Evolutionary conservation across 768 basidiomycete genomes (phyloP), one percentile per base, ranked within the genome.

Genomic region (Phaeolepiota aurea): DNA sequence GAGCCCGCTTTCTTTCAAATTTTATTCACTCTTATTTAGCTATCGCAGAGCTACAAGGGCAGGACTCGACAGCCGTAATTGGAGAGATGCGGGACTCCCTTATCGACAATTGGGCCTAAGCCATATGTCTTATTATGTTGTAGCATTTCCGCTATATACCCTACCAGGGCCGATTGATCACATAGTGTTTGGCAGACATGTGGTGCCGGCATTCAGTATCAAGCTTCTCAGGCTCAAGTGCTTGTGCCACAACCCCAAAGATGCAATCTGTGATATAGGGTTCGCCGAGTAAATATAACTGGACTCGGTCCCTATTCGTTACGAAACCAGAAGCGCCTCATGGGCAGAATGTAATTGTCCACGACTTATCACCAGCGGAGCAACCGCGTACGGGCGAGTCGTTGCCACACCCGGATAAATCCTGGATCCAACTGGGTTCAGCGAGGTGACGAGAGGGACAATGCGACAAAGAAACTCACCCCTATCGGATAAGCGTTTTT

Each of bases 51-150:
- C 72, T 94, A 31, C 86, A 87, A 72, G 90, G 88, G 32, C 85
- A 87, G 53, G 78, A 79, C 39, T 79, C 79, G 12, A 73, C 78
- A 38, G 87, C 87, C 39, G 79, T 89, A 38, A 89, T 93, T 54
- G 83, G 80, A 52, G 87, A 89, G 68, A 91, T 93, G 89, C 76
- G 89, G 44, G 89, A 91, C 54, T 79, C 85, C 22, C 70, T 92
- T 37, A 87, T 92, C 58, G 89, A 87, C 71, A 90, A 87, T 66
- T 93, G 88, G 82, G 90, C 90, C 64, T 89, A 63, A 13, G 5
- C 31, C 7, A 12, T 23, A 22, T 13, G 38, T 37, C 20, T 32
- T 31, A 30, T 3, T 12, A 12, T 20, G 14, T 15, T 14, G 5
- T 19, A 18, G 15, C 14, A 13, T 20, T 10, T 13, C n/a, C n/a